Evolutionary conservation across 345 rosid species (phyloP).

Genomic region (Eucalyptus cloeziana): DNA sequence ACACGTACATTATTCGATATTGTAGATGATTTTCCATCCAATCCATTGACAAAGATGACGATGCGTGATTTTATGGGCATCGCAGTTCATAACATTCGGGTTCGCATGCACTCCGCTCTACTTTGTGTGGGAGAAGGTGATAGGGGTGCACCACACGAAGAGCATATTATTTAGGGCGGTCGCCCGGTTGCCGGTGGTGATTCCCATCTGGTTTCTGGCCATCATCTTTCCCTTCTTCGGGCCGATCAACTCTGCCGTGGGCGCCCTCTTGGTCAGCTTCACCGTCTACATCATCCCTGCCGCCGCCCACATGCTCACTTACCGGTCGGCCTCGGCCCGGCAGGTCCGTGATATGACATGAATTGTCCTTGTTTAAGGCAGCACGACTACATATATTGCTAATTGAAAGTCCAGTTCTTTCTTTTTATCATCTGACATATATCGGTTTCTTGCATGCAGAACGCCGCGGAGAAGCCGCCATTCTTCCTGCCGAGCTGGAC

Average conservation of each 20-base stretch:
- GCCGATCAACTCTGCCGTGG: constrained; percentile 85
- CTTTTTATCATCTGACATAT: neutral
- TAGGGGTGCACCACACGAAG: constrained; percentile 73
- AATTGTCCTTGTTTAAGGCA: neutral
- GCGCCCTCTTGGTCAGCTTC: constrained; percentile 77
- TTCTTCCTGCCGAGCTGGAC: constrained; percentile 64
- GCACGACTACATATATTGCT: neutral
- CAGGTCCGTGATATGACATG: constrained; percentile 16
- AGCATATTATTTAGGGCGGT: constrained; percentile 63
- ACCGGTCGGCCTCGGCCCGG: constrained; percentile 55
- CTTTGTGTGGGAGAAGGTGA: constrained; percentile 87
- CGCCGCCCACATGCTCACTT: constrained; percentile 72
- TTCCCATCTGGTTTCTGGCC: constrained; percentile 84
- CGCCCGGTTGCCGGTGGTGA: constrained; percentile 58
- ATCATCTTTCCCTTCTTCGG: constrained; percentile 86
- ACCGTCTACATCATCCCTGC: constrained; percentile 86
- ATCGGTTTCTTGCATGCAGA: constrained; percentile 11
- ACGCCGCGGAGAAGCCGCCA: constrained; percentile 72
- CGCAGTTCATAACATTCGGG: constrained; percentile 83
- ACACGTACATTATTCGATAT: neutral
- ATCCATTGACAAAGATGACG: neutral
- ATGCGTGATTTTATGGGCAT: neutral
- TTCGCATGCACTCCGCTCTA: constrained; percentile 76
- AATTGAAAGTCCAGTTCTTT: neutral
- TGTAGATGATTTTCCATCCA: neutral